Evolutionary conservation across 192 early-diverging fungal species (phyloP), one percentile per base, ranked within the genome.

Genomic region (Coemansia sp.): DNA sequence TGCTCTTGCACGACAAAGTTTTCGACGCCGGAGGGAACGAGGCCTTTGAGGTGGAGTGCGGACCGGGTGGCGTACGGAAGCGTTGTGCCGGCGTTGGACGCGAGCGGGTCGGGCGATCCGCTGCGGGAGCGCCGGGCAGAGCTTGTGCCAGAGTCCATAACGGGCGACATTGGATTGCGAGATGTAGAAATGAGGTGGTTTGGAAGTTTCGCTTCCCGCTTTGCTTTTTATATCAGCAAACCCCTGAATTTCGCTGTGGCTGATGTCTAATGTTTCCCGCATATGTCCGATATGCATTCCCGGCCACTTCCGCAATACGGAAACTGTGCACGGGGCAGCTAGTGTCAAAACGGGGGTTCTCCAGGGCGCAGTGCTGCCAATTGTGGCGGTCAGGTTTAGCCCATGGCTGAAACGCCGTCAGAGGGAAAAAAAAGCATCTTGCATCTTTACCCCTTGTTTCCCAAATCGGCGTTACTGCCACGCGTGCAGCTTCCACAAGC

Each of bases 1-100:
- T 82, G 74, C 63, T 89, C 88, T 69, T 97, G 93, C 11, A 68
- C 67, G 3, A 83, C 85, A 39, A 92, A 81, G 50, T 69, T 84
- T 75, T 94, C 93, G 47, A 93, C 82, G 37, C 83, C 83, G 22
- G 85, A 64, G 6, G 94, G 94, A 13, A 88, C 66, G 39, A 95
- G 83, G 20, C 92, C 93, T 19, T 82, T 68, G 43, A 93, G 71
- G 35, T 82, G 78, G 24, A 92, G 78, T 14, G 79, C 69, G 32
- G 73, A 64, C 49, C 93, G 89, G 13, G 61, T 54, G 23, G 56
- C 71, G 52, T 64, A 63, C 37, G 71, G 65, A 50, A 73, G 64
- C 26, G 71, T 65, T 4, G 71, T 69, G 60, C 73, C 73, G 27
- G 68, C 56, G 64, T 53, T 68, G 14, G 66, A 74, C 3, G 72